Evolutionary conservation across 108 stramenopile species (phyloP), one percentile per base, ranked within the genome.

Genomic region (Nitzschia sp.): DNA sequence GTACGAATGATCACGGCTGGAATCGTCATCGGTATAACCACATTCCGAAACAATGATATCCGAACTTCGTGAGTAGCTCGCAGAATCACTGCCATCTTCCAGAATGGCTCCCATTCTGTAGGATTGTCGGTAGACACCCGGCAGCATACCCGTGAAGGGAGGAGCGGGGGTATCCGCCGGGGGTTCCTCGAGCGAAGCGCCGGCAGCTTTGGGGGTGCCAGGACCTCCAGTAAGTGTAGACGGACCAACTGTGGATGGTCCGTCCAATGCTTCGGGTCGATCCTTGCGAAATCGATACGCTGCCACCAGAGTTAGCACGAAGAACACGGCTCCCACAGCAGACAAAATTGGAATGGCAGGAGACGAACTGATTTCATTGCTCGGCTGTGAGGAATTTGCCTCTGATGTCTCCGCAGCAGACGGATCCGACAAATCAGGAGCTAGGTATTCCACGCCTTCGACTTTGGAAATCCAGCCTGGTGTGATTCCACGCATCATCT

Each of bases 41-140:
- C 73, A 57, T 2, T 75, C 73, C 11, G 73, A 75, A 38, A 75
- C 52, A 22, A 75, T 75, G 13, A 73, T 54, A 26, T 45, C 45
- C n/a, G 46, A 54, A 27, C 19, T 47, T 13, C 52, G 31, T 29
- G 35, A 35, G 13, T 58, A 22, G 11, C 65, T 58, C 19, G 46
- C 54, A 26, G 63, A 35, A 32, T 66, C 57, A 60, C 73, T 73
- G n/a, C 25, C 22, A 27, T 70, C 69, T 70, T 76, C 75, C 13
- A 63, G 63, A 32, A 76, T 76, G 26, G 58, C 68, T 56, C 61
- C 46, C 75, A 76, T 76, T 1, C 21, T 21, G 19, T 65, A 36
- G 0, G 63, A 3, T 9, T 64, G 68, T 4, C 35, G 46, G 48
- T 76, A 76, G 6, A 58, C 45, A 23, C 35, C 33, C 32, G 75